Base-by-base conservation (phyloP, 441 rosid genomes). In the Erodium moschatum region DNA sequence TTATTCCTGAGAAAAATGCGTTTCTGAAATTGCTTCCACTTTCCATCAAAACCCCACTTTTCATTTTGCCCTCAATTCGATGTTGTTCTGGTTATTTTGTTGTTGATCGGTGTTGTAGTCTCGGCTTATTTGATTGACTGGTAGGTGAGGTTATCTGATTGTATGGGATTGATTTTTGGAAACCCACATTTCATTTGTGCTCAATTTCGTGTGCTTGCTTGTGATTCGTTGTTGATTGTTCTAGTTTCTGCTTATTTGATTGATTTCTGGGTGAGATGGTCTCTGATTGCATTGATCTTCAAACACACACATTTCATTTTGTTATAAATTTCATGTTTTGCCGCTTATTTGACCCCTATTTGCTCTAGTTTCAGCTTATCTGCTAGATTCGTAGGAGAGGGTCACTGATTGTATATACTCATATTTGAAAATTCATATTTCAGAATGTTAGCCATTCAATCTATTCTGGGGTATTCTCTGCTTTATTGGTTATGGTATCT, bases 151-250 rank as follows among this genome's bases (percentile, higher is more conserved):
- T 56, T 56, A 16, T 56, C 24, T 56, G 62, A 56, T 18, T 56
- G 12, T 19, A 56, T 56, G 10, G 62, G 8, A 19, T 19, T 56
- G 24, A 56, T 56, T 18, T 54, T 19, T 19, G 62, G 19, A 18
- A 56, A 56, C 62, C 62, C 62, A 56, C 62, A 56, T 56, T 56
- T 56, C 27, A 56, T 56, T 56, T 56, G 62, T 8, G 7, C 21
- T 56, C 11, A 19, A 18, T 56, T 56, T 56, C 12, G 24, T 18
- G 62, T 19, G 18, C 6, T 56, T 56, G 24, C 44, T 40, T 40
- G 44, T 8, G 0, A 40, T 40, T 35, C 0, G 40, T 7, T 35
- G 0, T 6, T 35, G 40, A 54, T 18, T 56, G 62, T 56, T 56
- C 4, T 56, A 56, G 62, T 56, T 56, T 16, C 24, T 56, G 62